These are phyloP conservation scores for Pythium pyrilobum DNA, from an alignment of 352 stramenopile genomes.

Conservation along the genomic window DNA sequence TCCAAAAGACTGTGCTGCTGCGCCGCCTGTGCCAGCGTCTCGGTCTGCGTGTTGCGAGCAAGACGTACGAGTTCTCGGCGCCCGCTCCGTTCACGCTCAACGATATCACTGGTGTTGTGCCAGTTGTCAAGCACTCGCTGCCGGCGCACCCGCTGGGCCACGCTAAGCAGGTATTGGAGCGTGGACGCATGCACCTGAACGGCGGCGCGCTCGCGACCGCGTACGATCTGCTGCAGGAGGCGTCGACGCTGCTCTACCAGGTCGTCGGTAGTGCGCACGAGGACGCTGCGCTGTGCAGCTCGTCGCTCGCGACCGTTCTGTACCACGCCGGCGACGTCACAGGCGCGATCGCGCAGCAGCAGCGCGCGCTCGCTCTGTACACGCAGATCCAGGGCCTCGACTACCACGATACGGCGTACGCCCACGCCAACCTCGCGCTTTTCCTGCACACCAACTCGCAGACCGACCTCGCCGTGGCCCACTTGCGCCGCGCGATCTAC, in stretches of 20 bases:
- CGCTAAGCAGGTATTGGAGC: slow-evolving; percentile 85
- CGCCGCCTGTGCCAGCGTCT: slow-evolving; percentile 92
- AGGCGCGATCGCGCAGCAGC: slow-evolving; percentile 85
- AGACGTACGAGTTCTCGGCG: slow-evolving; percentile 82
- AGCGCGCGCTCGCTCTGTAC: slow-evolving; percentile 89
- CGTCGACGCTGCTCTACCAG: slow-evolving; percentile 91
- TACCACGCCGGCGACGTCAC: slow-evolving; percentile 89
- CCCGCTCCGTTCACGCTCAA: slow-evolving; percentile 80
- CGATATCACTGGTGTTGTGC: slow-evolving; percentile 92
- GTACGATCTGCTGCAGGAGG: slow-evolving; percentile 88
- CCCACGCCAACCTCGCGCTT: slow-evolving; percentile 89
- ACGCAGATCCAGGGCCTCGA: slow-evolving; percentile 92
- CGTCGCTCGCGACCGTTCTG: slow-evolving; percentile 89
- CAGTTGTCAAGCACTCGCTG: slow-evolving; percentile 91
- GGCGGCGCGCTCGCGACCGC: slow-evolving; percentile 66
- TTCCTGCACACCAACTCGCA: slow-evolving; percentile 88
- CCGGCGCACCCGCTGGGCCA: slow-evolving; percentile 71
- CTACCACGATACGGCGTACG: slow-evolving; percentile 88
- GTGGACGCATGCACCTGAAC: slow-evolving; percentile 78
- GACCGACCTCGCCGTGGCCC: slow-evolving; percentile 79
- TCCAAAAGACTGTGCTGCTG: slow-evolving; percentile 80
- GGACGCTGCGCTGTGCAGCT: slow-evolving; percentile 90
- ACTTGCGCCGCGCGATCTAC: slow-evolving; percentile 91
- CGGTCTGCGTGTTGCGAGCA: slow-evolving; percentile 88
- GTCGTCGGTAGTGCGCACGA: slow-evolving; percentile 91